Evolutionary conservation across 2,329 filamentous ascomycete species (phyloP), one percentile per base, ranked within the genome.

Genomic region (Catunica adiposa): DNA sequence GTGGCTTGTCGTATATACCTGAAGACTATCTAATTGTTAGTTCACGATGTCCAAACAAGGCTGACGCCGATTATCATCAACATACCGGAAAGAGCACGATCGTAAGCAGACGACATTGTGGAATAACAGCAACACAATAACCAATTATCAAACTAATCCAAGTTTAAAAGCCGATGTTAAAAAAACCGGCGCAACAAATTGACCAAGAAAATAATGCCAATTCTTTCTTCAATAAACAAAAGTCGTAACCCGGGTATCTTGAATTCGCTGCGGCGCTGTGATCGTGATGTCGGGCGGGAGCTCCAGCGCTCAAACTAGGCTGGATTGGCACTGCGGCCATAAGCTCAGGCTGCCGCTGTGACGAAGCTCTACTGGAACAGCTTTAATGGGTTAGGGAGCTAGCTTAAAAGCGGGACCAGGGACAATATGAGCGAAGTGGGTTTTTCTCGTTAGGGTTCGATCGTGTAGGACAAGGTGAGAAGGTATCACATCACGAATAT

Each of bases 51-150:
- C 7, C 17, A 63, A 62, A 67, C 68, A 68, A 59, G 61, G 59
- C 56, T 60, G 25, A 58, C 62, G 61, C 54, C 47, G 31, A 46
- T 54, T 56, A 59, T 38, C 51, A 60, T 56, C 38, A 54, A 67
- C 83, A 75, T 82, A 96, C 89, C 90, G 74, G 90, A 97, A 71
- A 97, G 83, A 73, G 90, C 92, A 85, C 92, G 86, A 76, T 98
- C 92, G 75, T 98, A 98, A 73, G 90, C 90, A 65, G 89, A 95
- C 71, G 89, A 85, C 87, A 94, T 82, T 64, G 54, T 66, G 60
- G 51, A 34, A n/a, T 51, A 25, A 1, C 20, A 38, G 3, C 14
- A 8, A 8, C 20, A 8, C 20, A 22, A 17, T 44, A 17, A 44
- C 15, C 9, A 17, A 17, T 7, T 2, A n/a, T 8, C 15, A 44